Base-by-base conservation (phyloP, 495 filamentous ascomycete genomes). In the Rhypophila decipiens region DNA sequence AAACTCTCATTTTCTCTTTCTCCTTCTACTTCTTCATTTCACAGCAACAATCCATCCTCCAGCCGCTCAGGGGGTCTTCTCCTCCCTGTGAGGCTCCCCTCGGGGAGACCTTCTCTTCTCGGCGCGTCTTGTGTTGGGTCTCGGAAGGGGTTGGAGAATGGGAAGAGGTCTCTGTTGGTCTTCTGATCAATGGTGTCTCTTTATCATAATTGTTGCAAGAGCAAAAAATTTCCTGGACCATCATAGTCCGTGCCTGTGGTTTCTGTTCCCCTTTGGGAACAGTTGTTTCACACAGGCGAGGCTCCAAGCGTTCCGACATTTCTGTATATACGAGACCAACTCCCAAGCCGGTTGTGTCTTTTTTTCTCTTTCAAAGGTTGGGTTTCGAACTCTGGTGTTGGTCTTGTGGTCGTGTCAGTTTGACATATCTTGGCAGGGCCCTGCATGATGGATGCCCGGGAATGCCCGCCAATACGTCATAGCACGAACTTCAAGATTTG, bases 241-340 rank as follows among this genome's bases (percentile, higher is more conserved):
- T 77, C 73, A 77, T 77, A 77, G 73, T 77, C 73, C 73, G 56
- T 60, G 66, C 61, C 69, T 63, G 64, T 47, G 35, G 51, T 8
- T 17, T 42, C 17, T 19, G 13, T 39, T 18, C 61, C 64, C 65
- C 43, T 57, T 54, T 60, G 55, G 53, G 41, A 24, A 33, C 20
- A 36, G 39, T 8, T 46, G 27, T 39, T 19, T 24, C 41, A 73
- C 71, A 58, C 63, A 58, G 67, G 68, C 66, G 72, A 65, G 73
- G 73, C 73, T 77, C 73, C 73, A 59, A 68, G 69, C 52, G 72
- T 55, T 74, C 72, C 73, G 56, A 77, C 73, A 77, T 70, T n/a
- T n/a, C n/a, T n/a, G n/a, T n/a, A n/a, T n/a, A n/a, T n/a, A n/a
- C n/a, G n/a, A n/a, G n/a, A n/a, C n/a, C n/a, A n/a, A n/a, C n/a